phyloP scores from a whole-genome alignment of 1,284 basidiomycete species.

The Apiotrichum sp. region DNA sequence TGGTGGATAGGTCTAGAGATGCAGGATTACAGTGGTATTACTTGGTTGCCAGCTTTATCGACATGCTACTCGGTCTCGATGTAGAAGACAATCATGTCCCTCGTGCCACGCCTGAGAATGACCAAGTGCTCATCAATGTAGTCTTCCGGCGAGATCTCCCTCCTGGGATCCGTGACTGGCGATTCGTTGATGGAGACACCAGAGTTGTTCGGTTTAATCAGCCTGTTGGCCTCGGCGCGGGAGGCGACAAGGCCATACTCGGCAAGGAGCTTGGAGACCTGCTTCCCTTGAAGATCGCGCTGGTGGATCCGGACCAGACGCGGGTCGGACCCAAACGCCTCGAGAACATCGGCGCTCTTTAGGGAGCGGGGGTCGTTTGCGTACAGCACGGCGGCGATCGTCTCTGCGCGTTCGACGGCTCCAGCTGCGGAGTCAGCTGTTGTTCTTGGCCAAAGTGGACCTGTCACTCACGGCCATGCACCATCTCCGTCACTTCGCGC shows the following conservation, averaged over 20 bases:
- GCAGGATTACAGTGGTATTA: not conserved
- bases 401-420: constrained; percentile 54
- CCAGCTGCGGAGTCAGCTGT: constrained; percentile 31
- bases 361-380: constrained; percentile 48
- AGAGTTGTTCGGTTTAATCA: constrained; percentile 47
- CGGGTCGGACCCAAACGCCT: constrained; percentile 57
- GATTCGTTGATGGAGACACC: constrained; percentile 56
- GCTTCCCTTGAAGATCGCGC: constrained; percentile 51
- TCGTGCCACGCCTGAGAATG: constrained; percentile 69
- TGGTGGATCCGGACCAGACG: constrained; percentile 52
- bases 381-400: constrained; percentile 60
- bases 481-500: constrained; percentile 77
- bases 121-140: constrained; percentile 61
- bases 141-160: constrained; percentile 48
- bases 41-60: not conserved
- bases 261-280: constrained; percentile 57
- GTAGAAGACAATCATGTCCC: constrained; percentile 62
- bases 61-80: constrained; percentile 19
- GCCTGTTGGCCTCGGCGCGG: constrained; percentile 50
- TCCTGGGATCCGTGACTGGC: constrained; percentile 42
- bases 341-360: constrained; percentile 50
- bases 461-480: constrained; percentile 63
- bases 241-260: constrained; percentile 50
- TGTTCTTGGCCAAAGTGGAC: too few relatives aligned
- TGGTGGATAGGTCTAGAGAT: not conserved